phyloP scores from a whole-genome alignment of 495 filamentous ascomycete genomes.

The Staphylotrichum longicolle region DNA sequence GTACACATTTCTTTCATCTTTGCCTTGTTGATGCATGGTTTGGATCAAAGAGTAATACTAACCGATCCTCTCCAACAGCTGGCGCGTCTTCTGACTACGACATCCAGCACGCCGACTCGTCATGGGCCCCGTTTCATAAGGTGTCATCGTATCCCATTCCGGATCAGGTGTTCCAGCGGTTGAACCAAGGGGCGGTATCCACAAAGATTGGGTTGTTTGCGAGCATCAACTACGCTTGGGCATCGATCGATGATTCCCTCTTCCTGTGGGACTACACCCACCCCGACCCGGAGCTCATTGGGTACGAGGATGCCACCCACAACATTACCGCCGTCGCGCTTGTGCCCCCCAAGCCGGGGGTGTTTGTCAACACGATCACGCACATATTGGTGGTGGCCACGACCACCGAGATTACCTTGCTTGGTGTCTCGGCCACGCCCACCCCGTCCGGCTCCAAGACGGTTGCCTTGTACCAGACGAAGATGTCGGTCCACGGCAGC shows the following conservation, averaged over 20 bases:
- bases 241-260: constrained; percentile 88
- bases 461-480: constrained; percentile 77
- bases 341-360: constrained; percentile 70
- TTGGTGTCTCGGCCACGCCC: constrained; percentile 68
- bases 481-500: constrained; percentile 68
- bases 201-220: constrained; percentile 93
- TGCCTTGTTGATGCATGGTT: not conserved
- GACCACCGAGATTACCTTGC: constrained; percentile 72
- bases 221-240: constrained; percentile 90
- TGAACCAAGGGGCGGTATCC: constrained; percentile 76
- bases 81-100: constrained; percentile 94
- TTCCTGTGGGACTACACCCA: constrained; percentile 98
- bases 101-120: constrained; percentile 53
- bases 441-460: constrained; percentile 61
- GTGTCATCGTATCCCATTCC: constrained; percentile 80
- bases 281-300: constrained; percentile 81
- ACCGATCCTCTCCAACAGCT: constrained; percentile 32
- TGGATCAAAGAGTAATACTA: constrained; percentile 1
- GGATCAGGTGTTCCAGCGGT: constrained; percentile 82
- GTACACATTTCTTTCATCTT: constrained; percentile 33
- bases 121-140: constrained; percentile 90
- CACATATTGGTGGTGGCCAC: constrained; percentile 89
- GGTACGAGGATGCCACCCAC: constrained; percentile 84
- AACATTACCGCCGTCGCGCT: constrained; percentile 83
- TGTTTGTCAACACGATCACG: constrained; percentile 80